Evolutionary conservation across 1,284 basidiomycete genomes (phyloP), one percentile per base, ranked within the genome.

Genomic region (Cryptococcus amylolentus): DNA sequence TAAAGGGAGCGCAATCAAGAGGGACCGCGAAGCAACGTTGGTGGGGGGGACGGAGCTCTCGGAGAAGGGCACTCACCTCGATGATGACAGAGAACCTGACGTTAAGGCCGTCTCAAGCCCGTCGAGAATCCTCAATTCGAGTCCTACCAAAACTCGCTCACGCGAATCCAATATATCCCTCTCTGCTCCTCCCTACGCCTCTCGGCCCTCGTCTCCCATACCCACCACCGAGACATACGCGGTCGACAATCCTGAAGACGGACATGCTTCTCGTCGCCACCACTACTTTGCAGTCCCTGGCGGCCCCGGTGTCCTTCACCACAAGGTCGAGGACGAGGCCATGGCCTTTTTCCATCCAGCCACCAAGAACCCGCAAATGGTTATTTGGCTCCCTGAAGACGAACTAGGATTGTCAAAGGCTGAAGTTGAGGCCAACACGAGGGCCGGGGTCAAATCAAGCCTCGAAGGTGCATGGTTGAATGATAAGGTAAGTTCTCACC

Each of bases 361-460:
- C 12, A 80, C 84, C 14, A 84, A 86, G 51, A 82, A 86, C 51
- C 84, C 86, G 45, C 88, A 91, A 75, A 81, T 84, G 55, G 79
- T 84, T 9, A 78, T 95, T 40, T 95, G 92, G 92, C 76, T 95
- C 49, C 88, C 91, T 14, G 70, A 72, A 46, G 90, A 94, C 66
- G 72, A 80, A 43, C 78, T 87, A 4, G 88, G 88, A 0, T 67
- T 91, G 49, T 82, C 78, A 10, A 80, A 80, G 57, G 84, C 83
- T 58, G 88, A 91, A 77, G 83, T 83, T 62, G 69, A 74, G 56
- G 83, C 76, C 58, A 86, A 86, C 69, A 67, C 68, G 55, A 81
- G 80, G 48, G 77, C 74, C 9, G 87, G 86, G 1, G 82, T 93
- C 20, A 72, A 80, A 58, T 83, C 82, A 20, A 84, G 83, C 28